Base-by-base conservation (phyloP, 495 filamentous ascomycete genomes). In the Staphylotrichum tortipilum region DNA sequence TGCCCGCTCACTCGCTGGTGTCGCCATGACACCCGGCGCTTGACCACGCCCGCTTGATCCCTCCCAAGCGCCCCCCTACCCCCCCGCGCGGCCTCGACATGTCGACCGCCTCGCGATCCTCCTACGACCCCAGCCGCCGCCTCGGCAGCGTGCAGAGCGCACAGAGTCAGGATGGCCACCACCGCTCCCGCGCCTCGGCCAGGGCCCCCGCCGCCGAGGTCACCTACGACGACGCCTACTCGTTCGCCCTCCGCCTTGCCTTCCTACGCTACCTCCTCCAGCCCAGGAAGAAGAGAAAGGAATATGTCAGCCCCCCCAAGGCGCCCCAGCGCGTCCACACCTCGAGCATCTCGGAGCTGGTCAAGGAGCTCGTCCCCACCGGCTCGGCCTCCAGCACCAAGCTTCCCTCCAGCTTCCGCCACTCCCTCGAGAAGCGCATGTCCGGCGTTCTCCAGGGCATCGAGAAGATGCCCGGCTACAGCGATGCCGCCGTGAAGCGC, bases 181-280 rank as follows among this genome's bases (percentile, higher is more conserved):
- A 64, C 22, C 61, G 63, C 41, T 60, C 68, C 39, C 53, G 6
- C 26, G 26, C 64, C 8, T 50, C 51, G 23, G 75, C 76, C 21
- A 63, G 58, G 22, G 53, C 67, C 19, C 66, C 67, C 33, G 62
- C 64, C 11, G 54, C 68, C 23, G 54, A 59, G 15, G 68, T 78
- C 23, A 75, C 67, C 59, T 72, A 74, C 60, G 73, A 88, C 54
- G 87, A 95, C 69, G 89, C 87, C 65, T 94, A 89, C 71, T 84
- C 80, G 33, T 94, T 84, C 64, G 88, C 89, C 54, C 81, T 99
- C 44, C 85, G 94, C 44, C 82, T 88, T 57, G 89, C 94, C 56
- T 96, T 89, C 67, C 84, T 99, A 26, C 73, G 87, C 70, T 90
- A 99, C 67, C 83, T 97, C 23, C 82, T 99, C 43, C 86, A 94